Base-by-base conservation (phyloP, 2,329 filamentous ascomycete genomes). In the Emergomyces africanus region DNA sequence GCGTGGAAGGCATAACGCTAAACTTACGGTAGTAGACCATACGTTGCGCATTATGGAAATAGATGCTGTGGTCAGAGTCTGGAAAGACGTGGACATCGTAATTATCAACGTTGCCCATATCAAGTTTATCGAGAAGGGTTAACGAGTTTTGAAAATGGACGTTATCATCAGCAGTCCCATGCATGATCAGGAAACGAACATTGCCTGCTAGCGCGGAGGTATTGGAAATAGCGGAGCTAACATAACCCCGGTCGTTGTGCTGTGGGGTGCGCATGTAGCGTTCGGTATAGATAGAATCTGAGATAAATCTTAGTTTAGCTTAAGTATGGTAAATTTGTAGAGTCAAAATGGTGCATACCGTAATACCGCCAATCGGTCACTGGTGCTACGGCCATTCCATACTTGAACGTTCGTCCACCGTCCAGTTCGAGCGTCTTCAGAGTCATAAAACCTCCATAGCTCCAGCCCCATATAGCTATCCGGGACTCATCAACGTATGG, bases 351-450 rank as follows among this genome's bases (percentile, higher is more conserved):
- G 25, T 44, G 23, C 65, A 62, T 72, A 81, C 79, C 83, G 75
- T 99, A 99, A 74, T 88, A 96, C 60, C 88, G 82, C 94, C 94
- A 99, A 73, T 99, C 91, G 0, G 92, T 97, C n/a, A 99, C 94
- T 20, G 94, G 94, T 1, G 94, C 94, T 57, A 99, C 95, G 6
- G 95, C 90, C 88, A 99, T 96, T 66, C 94, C 95, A 71, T 99
- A 99, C 64, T 86, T 86, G 77, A 96, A 99, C 0, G 91, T 97
- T 69, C 83, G 72, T 5, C 95, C 94, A 9, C 84, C 92, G 70
- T 99, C 94, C 62, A 84, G 82, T 77, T 99, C 94, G 14, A 99
- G 84, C 0, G 90, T 94, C 78, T 99, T 99, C 67, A 99, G 81
- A 5, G 94, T 89, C 78, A 89, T 88, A 78, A 95, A 99, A 12